Evolutionary conservation across 345 rosid species (phyloP).

Genomic region (Sonneratia caseolaris): DNA sequence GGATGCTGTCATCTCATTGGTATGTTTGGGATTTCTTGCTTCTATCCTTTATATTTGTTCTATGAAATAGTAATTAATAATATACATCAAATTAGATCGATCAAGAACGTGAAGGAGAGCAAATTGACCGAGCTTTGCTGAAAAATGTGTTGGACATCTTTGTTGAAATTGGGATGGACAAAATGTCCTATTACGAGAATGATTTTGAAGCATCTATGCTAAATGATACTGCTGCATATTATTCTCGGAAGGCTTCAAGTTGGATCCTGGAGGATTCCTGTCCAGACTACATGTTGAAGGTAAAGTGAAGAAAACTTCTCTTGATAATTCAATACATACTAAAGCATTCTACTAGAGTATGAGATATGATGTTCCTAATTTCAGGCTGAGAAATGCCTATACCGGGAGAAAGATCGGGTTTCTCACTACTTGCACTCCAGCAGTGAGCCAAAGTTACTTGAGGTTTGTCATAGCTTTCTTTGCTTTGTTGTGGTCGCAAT

Average conservation of each 20-base stretch:
- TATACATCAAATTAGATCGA: slow-evolving; percentile 26
- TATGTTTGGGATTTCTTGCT: slow-evolving; percentile 16
- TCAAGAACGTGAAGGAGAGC: slow-evolving; percentile 56
- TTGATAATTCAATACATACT: background rate
- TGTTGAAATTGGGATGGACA: slow-evolving; percentile 53
- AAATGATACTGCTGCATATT: slow-evolving; percentile 45
- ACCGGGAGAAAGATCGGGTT: slow-evolving; percentile 85
- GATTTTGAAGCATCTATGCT: slow-evolving; percentile 59
- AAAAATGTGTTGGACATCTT: slow-evolving; percentile 53
- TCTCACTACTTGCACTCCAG: slow-evolving; percentile 77
- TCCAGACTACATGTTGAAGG: slow-evolving; percentile 60
- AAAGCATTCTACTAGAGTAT: no score
- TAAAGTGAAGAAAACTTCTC: background rate
- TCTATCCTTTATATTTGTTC: background rate
- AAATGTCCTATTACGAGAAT: slow-evolving; percentile 32
- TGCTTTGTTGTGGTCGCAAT: background rate
- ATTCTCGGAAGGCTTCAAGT: slow-evolving; percentile 55
- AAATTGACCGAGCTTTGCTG: slow-evolving; percentile 48
- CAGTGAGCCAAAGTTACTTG: slow-evolving; percentile 80
- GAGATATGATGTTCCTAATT: slow-evolving; percentile 13
- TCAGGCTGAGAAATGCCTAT: slow-evolving; percentile 90
- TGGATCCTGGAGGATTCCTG: slow-evolving; percentile 58
- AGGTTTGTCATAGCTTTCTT: slow-evolving; percentile 41
- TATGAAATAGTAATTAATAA: background rate
- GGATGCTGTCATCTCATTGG: slow-evolving; percentile 51